These are phyloP conservation scores for Gigaspora rosea DNA, from an alignment of 192 early-diverging fungal genomes.

Conservation along the genomic window DNA sequence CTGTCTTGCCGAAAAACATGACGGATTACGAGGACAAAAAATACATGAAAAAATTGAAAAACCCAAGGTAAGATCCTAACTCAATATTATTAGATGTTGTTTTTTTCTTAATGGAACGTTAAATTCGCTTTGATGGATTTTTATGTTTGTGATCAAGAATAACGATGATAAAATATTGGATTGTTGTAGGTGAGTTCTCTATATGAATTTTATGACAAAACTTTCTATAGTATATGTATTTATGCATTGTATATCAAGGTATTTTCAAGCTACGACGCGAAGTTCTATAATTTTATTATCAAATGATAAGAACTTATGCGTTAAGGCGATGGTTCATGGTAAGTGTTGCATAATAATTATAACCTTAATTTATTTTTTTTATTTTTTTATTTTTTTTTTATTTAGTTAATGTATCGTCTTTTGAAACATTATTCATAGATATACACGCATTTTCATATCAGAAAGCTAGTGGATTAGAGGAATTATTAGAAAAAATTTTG, in stretches of 20 bases:
- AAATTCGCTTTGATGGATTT: background rate
- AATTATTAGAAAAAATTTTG: constrained; percentile 21
- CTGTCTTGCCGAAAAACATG: constrained; percentile 36
- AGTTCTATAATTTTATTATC: constrained; percentile 49
- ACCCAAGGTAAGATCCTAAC: constrained; percentile 24
- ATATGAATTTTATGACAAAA: background rate
- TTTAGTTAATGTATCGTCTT: background rate
- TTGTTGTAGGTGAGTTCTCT: constrained; percentile 52
- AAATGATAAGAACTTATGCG: constrained; percentile 57
- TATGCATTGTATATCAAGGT: constrained; percentile 24
- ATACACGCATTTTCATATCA: constrained; percentile 14
- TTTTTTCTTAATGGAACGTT: background rate
- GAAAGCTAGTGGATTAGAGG: constrained; percentile 10
- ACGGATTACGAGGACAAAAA: constrained; percentile 52
- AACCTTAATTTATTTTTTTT: background rate
- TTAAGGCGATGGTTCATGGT: constrained; percentile 60
- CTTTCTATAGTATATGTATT: background rate
- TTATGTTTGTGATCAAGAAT: constrained; percentile 17
- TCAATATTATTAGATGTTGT: background rate
- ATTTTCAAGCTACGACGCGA: constrained; percentile 33
- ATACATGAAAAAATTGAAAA: constrained; percentile 46
- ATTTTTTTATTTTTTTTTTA: no score
- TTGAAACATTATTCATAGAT: background rate
- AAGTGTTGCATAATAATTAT: background rate
- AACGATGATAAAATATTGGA: constrained; percentile 62